Conservation (phyloP, 768 basidiomycete species). For the Rhodotorula babjevae region DNA sequence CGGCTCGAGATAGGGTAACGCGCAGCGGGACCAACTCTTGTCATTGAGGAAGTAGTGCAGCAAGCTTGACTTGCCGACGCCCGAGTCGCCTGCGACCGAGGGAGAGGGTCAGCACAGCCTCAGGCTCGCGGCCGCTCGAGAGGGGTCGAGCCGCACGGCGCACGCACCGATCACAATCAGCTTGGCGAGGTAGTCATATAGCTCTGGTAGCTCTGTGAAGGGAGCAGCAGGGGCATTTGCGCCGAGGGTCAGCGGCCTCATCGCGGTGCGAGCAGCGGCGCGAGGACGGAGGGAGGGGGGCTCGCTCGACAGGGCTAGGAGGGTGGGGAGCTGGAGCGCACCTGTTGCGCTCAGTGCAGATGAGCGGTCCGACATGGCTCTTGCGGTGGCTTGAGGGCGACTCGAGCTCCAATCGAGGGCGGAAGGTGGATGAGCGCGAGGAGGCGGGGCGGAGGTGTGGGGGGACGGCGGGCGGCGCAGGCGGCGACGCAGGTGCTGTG, state of each 20-base stretch:
- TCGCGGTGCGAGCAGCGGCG: too few relatives aligned
- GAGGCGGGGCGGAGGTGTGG: too few relatives aligned
- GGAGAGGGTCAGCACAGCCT: conserved; percentile 7
- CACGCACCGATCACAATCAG: conserved; percentile 85
- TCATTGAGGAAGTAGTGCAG: conserved; percentile 96
- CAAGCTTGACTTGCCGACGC: conserved; percentile 94
- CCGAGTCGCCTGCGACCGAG: conserved; percentile 70
- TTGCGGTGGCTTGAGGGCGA: neutral
- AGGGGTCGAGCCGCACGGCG: too few relatives aligned
- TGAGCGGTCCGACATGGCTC: neutral
- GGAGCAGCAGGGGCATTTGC: too few relatives aligned
- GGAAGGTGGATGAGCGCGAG: neutral
- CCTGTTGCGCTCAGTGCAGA: neutral
- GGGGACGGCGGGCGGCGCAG: too few relatives aligned
- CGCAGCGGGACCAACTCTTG: conserved; percentile 61
- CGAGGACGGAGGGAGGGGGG: too few relatives aligned
- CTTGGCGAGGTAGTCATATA: conserved; percentile 88
- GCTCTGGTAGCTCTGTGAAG: conserved; percentile 29
- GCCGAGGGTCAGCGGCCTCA: neutral
- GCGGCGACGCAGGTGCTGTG: too few relatives aligned
- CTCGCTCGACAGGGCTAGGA: too few relatives aligned
- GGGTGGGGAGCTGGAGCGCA: neutral
- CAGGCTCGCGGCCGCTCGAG: too few relatives aligned
- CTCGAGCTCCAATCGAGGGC: neutral
- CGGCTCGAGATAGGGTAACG: neutral